phyloP scores from a whole-genome alignment of 352 stramenopile species.

The Pilasporangium apinafurcum region DNA sequence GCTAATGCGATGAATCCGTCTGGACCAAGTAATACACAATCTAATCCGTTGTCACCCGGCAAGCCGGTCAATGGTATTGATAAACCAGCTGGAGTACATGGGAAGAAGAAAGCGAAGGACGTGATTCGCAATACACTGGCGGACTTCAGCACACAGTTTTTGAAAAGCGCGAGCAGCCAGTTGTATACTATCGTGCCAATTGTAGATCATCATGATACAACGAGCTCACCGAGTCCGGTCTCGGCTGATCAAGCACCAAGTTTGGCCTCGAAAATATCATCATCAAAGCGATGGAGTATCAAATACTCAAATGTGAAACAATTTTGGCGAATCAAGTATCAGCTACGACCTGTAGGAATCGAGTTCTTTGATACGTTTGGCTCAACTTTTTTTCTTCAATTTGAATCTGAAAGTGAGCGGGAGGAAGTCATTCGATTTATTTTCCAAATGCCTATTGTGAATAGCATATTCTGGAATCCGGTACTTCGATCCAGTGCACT shows the following conservation, averaged over 20 bases:
- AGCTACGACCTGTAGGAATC: slow-evolving; percentile 66
- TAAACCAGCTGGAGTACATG: neutral
- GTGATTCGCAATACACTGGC: slow-evolving; percentile 42
- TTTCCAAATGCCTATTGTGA: slow-evolving; percentile 77
- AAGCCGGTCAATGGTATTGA: slow-evolving; percentile 5
- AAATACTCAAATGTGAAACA: slow-evolving; percentile 64
- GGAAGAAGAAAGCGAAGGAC: slow-evolving; percentile 46
- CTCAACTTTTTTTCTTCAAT: slow-evolving; percentile 66
- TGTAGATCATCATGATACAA: neutral
- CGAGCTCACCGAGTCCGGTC: neutral
- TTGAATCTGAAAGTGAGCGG: slow-evolving; percentile 39
- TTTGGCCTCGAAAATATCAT: neutral
- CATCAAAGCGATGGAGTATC: slow-evolving; percentile 46
- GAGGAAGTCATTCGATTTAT: slow-evolving; percentile 67
- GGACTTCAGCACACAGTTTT: slow-evolving; percentile 42
- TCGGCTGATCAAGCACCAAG: neutral
- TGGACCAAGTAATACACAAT: neutral
- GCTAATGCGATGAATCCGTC: slow-evolving; percentile 6
- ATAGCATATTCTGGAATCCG: slow-evolving; percentile 78
- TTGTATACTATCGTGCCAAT: slow-evolving; percentile 47
- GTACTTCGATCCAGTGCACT: slow-evolving; percentile 55
- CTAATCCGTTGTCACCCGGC: slow-evolving; percentile 11
- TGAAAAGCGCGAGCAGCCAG: slow-evolving; percentile 22
- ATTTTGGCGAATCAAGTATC: slow-evolving; percentile 77
- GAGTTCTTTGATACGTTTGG: slow-evolving; percentile 71